Evolutionary conservation across 768 basidiomycete species (phyloP), one percentile per base, ranked within the genome.

Genomic region (Termitomyces sp.): DNA sequence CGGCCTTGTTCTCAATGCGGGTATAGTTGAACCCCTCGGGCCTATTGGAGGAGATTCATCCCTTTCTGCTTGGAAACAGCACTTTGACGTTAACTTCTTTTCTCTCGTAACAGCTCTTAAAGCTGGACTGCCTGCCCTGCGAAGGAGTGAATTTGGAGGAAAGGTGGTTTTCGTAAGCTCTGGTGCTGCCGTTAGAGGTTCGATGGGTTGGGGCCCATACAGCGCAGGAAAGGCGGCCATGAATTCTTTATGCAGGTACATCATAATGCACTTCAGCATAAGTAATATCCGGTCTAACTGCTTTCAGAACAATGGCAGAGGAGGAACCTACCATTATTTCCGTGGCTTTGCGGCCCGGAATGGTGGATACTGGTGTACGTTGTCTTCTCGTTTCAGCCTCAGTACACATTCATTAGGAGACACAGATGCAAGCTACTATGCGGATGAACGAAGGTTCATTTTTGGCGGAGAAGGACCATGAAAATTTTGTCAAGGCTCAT

Each of bases 31-130:
- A 39, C 91, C 92, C 16, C 61, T 94, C 22, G 79, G 83, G 53
- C 77, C 75, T 36, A 80, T 89, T 50, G 76, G 69, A 15, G 78
- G 81, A 43, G 70, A 74, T 33, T 74, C 77, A 9, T 67, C 78
- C 15, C 59, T 88, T 36, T 76, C 81, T 50, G 70, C 72, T 20
- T 92, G 90, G 91, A 86, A 81, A 64, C 62, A 66, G 22, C 80
- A 85, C 63, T 92, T 96, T 65, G 88, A 94, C 60, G 76, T 91
- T 70, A 96, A 95, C 69, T 87, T 96, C 70, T 91, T 93, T 73
- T 91, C 93, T 1, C 76, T 91, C 18, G 73, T 96, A 42, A 79
- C 83, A 32, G 80, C 89, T 22, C 63, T 94, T 31, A 80, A 86
- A 60, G 76, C 78, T 11, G 73, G 85, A 13, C 72, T 94, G 3